phyloP scores from a whole-genome alignment of 2,329 filamentous ascomycete genomes.

The Blastomyces parvus region DNA sequence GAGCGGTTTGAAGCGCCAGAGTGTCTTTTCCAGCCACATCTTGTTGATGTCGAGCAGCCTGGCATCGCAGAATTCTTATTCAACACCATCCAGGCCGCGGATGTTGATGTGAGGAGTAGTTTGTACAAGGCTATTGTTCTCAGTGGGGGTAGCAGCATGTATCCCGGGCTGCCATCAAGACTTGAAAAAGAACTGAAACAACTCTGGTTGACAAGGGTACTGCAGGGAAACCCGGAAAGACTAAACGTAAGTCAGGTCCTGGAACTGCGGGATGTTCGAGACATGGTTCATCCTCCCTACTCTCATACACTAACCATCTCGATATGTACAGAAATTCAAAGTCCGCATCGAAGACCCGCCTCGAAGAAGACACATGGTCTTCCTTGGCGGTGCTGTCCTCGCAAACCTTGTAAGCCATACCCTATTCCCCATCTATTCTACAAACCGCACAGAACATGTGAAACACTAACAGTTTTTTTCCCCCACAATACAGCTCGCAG shows the following conservation, averaged over 20 bases:
- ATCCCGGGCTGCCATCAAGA: slow-evolving; percentile 85
- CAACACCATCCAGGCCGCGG: slow-evolving; percentile 94
- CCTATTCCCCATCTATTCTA: not conserved
- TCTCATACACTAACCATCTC: slow-evolving; percentile 1
- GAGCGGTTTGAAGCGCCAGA: slow-evolving; percentile 97
- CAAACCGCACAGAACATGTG: not conserved
- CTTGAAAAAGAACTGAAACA: slow-evolving; percentile 99
- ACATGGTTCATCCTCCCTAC: not conserved
- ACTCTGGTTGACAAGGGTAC: slow-evolving; percentile 86
- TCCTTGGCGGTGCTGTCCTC: slow-evolving; percentile 88
- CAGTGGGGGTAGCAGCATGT: slow-evolving; percentile 97
- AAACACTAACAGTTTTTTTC: slow-evolving; percentile 9
- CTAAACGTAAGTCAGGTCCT: slow-evolving; percentile 49
- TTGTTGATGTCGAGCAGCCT: slow-evolving; percentile 94
- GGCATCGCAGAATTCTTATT: slow-evolving; percentile 96
- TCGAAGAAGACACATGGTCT: slow-evolving; percentile 96
- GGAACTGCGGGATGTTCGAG: not conserved
- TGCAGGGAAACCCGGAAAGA: slow-evolving; percentile 84
- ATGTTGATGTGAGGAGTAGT: slow-evolving; percentile 87
- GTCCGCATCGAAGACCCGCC: slow-evolving; percentile 97
- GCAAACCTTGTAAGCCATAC: slow-evolving; percentile 65
- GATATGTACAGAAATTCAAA: slow-evolving; percentile 72
- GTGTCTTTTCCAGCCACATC: slow-evolving; percentile 95
- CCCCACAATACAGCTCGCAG: slow-evolving; percentile 58
- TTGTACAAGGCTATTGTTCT: slow-evolving; percentile 97